These are phyloP conservation scores for Sarocladium kiliense DNA, from an alignment of 2,329 filamentous ascomycete species.

Conservation along the genomic window DNA sequence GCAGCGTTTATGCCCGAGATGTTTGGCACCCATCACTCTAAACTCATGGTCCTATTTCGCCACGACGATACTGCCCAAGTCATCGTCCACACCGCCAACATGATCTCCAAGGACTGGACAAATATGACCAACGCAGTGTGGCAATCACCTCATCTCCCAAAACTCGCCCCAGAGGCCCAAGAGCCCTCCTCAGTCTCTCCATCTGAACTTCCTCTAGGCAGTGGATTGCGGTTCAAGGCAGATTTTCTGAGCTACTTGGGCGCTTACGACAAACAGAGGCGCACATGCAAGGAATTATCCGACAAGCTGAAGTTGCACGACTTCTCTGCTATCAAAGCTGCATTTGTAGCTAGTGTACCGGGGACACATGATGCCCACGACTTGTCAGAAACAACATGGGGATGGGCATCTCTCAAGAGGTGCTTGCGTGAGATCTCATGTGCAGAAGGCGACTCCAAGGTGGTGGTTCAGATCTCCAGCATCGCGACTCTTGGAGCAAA, in stretches of 20 bases:
- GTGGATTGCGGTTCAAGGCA: constrained; percentile 66
- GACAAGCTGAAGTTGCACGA: constrained; percentile 57
- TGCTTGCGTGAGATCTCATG: constrained; percentile 51
- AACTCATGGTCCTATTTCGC: constrained; percentile 81
- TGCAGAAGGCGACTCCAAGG: constrained; percentile 32
- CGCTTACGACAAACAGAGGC: constrained; percentile 58
- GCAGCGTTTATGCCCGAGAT: constrained; percentile 75
- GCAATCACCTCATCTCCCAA: constrained; percentile 66
- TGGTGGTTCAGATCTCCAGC: constrained; percentile 66
- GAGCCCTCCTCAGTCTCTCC: not conserved
- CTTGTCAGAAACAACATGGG: constrained; percentile 58
- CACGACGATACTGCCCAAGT: constrained; percentile 74
- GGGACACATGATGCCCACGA: constrained; percentile 53
- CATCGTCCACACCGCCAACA: constrained; percentile 84
- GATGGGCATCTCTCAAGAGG: constrained; percentile 65
- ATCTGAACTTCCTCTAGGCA: constrained; percentile 36
- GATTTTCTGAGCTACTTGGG: constrained; percentile 70
- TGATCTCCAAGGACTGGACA: constrained; percentile 82
- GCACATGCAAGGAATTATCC: constrained; percentile 49
- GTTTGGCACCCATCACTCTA: constrained; percentile 81
- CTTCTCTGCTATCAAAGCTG: constrained; percentile 63
- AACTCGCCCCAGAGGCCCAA: constrained; percentile 16
- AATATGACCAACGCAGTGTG: constrained; percentile 86
- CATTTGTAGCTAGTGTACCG: constrained; percentile 74
- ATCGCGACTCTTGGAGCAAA: constrained; percentile 71